These are phyloP conservation scores for Dioscorea cayenensis DNA, from an alignment of 116 monocot species.

Conservation along the genomic window DNA sequence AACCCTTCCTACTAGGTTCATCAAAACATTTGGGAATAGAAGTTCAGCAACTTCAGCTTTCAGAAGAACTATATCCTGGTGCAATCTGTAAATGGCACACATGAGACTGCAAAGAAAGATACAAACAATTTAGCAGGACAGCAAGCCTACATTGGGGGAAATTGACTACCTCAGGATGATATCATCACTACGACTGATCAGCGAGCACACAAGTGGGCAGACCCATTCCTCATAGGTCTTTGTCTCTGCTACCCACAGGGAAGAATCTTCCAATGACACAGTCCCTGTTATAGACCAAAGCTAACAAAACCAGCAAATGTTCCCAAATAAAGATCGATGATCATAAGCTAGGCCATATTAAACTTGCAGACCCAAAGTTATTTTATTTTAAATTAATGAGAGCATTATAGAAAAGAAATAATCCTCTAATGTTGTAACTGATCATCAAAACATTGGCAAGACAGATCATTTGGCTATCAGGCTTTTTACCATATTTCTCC, in stretches of 20 bases:
- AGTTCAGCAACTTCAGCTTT: conserved; percentile 79
- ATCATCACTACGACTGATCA: conserved; percentile 57
- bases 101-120: not conserved
- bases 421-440: not conserved
- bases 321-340: not conserved
- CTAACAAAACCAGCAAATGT: not conserved
- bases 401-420: not conserved
- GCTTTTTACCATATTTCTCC: not conserved
- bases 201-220: conserved; percentile 67
- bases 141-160: not conserved
- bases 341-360: not conserved
- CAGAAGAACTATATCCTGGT: conserved; percentile 61
- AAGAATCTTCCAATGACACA: conserved; percentile 32
- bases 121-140: not conserved
- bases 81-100: conserved; percentile 46
- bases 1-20: conserved; percentile 44
- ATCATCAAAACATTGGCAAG: not conserved
- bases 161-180: conserved; percentile 48
- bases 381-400: not conserved
- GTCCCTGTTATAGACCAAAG: conserved; percentile 4
- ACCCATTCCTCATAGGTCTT: conserved; percentile 73
- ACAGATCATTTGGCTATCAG: not conserved
- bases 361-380: not conserved
- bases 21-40: conserved; percentile 61
- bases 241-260: conserved; percentile 50